Evolutionary conservation across 2,329 filamentous ascomycete genomes (phyloP), one percentile per base, ranked within the genome.

Genomic region (Neonectria magnoliae): DNA sequence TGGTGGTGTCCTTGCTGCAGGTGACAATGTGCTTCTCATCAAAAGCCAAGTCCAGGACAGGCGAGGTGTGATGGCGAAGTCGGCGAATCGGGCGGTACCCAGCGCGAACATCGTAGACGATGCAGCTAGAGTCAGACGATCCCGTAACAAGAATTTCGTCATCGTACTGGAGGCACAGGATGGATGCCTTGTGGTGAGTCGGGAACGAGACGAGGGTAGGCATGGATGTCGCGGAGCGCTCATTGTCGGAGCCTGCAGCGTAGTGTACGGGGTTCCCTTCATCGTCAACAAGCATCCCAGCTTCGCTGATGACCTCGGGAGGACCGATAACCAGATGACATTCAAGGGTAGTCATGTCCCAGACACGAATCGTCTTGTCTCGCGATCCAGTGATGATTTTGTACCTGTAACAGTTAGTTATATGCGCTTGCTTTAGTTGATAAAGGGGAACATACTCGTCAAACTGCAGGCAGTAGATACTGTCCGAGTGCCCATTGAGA

Each of bases 361-460:
- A 99, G 33, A 99, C 89, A 55, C 96, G 92, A 71, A 99, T 96
- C 0, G 96, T 98, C 77, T 93, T 93, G 80, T 99, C 96, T 67
- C 96, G 91, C 10, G 95, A 98, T 29, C 96, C 96, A 3, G 96
- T 98, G 70, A 99, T 94, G 76, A 98, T 97, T 80, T 98, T 99
- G 76, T 92, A 86, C 77, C 91, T 94, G 74, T 25, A 57, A 20
- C n/a, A 14, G 73, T 84, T 77, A 85, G 81, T 67, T 29, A 9
- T 25, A 58, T 9, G 36, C 29, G 18, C 50, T 27, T 20, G 3
- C 14, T 45, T 25, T 48, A 33, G 6, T 18, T 53, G 16, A 41
- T 7, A n/a, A 13, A 25, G 18, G 29, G 31, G 22, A 22, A 83
- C 90, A 73, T 86, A 94, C 91, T 98, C 95, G 78, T 99, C 96